Base-by-base conservation (phyloP, 2,329 filamentous ascomycete species). In the Penicillium sp. region DNA sequence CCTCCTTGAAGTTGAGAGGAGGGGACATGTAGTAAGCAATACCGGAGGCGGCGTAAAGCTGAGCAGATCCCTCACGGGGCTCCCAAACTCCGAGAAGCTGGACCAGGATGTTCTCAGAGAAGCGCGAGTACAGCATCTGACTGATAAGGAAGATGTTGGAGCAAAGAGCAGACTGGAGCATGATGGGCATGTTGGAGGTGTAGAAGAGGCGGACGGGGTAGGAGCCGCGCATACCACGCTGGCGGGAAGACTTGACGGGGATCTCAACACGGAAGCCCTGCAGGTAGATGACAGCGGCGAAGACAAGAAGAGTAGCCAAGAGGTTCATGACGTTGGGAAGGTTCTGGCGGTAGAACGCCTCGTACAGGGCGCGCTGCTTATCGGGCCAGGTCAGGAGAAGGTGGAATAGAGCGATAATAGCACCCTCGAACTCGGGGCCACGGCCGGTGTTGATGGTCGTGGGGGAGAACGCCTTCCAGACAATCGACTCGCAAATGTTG, bases 151-250 rank as follows among this genome's bases (percentile, higher is more conserved):
- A 99, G 80, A 99, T 87, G 84, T 99, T 99, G 84, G 93, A 97
- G 67, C 91, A 96, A 68, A 99, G 87, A 68, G 94, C 94, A 47
- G 93, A 97, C 83, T 99, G 95, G 77, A 99, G 85, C 94, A 99
- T 99, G 81, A 99, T 99, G 75, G 94, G 94, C 95, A 99, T 99
- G 89, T 99, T 99, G 77, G 92, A 97, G 75, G 94, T 99, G 83
- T 99, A 99, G 87, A 99, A 99, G 59, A 99, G 90, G 73, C 95
- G 93, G 77, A 99, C 87, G 71, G 94, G 94, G 86, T 97, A 99
- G 40, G 92, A 96, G 72, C 93, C 95, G 72, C 94, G 93, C 76
- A 96, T 94, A 79, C 94, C 94, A 84, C 94, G 92, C 86, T 99
- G 94, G 81, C 94, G 92, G 70, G 92, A 93, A 60, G 92, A 97